Base-by-base conservation (phyloP, 2,329 filamentous ascomycete genomes). In the Exophiala bonariae region DNA sequence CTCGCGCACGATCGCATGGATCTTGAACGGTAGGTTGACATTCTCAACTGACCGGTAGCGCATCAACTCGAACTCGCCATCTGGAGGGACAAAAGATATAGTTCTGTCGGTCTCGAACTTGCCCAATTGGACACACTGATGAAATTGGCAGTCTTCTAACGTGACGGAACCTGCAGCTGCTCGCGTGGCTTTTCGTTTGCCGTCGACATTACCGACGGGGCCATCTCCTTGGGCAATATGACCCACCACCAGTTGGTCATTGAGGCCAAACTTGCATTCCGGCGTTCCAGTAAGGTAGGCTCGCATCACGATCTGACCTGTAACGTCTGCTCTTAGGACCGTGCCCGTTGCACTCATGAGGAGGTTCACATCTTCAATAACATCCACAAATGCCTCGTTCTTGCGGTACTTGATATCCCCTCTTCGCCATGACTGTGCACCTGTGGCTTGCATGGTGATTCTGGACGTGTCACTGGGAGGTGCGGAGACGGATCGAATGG, bases 391-490 rank as follows among this genome's bases (percentile, higher is more conserved):
- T 23, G 93, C 93, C 70, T 99, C 93, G 73, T 99, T 99, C 75
- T 99, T 99, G 68, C 93, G 87, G 74, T 99, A 99, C 66, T 96
- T 96, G 71, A 99, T 93, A 68, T 97, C 92, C 50, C 92, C 88
- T 64, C 95, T 88, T 60, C 95, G 83, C 93, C 95, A 99, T 37
- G 93, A 97, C 33, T 96, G 79, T 4, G 93, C 93, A 32, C 95
- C 93, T 0, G 93, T 99, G 10, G 93, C 95, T 75, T 99, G 93
- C 91, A 97, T 96, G 19, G 93, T 99, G 70, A 99, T 99, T 68
- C 92, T 93, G 59, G 90, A 92, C 41, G 92, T 96, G 68, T 99
- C 92, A 35, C 63, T 66, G 66, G 69, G 72, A 83, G 77, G 67
- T 90, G 49, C 50, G 19, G 55, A 59, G n/a, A 52, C 53, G n/a